A percentile compares a stretch with the other conserved stretches of the same genome.
Evolutionary conservation across 805 yeast species (phyloP).

Genomic region (Teunomyces tritomae): DNA sequence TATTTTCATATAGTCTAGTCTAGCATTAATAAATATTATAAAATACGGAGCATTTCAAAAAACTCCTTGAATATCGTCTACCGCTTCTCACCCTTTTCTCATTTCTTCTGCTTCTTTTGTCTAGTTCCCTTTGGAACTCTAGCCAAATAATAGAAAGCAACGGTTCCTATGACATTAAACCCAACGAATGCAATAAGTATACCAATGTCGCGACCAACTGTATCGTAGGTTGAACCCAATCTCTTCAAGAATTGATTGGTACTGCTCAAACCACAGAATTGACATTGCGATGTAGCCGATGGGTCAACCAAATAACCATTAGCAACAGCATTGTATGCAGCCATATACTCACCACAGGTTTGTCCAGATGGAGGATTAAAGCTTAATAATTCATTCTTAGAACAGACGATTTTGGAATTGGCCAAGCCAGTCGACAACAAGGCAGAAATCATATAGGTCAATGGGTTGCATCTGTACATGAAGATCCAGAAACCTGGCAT

Average conservation of each 20-base stretch:
- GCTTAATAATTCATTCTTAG: slow-evolving; percentile 14
- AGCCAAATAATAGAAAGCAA: slow-evolving; percentile 38
- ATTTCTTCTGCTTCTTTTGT: slow-evolving; percentile 12
- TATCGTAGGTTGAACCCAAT: slow-evolving; percentile 37
- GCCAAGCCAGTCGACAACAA: slow-evolving; percentile 17
- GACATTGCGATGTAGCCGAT: slow-evolving; percentile 51
- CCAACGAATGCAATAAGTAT: slow-evolving; percentile 24
- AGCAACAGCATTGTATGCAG: slow-evolving; percentile 13
- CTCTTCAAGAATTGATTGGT: slow-evolving; percentile 59
- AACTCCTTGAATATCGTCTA: not conserved
- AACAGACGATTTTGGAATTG: slow-evolving; percentile 15
- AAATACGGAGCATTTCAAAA: not conserved
- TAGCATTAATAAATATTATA: not conserved
- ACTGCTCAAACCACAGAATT: slow-evolving; percentile 54
- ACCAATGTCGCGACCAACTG: slow-evolving; percentile 29
- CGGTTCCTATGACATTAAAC: slow-evolving; percentile 24
- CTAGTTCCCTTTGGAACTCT: slow-evolving; percentile 38
- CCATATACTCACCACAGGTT: slow-evolving; percentile 23
- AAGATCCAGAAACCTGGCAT: slow-evolving; percentile 29
- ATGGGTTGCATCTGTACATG: slow-evolving; percentile 28
- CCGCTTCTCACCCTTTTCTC: not conserved
- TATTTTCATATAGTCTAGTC: not conserved
- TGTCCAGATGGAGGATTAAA: slow-evolving; percentile 18
- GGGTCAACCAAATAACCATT: slow-evolving; percentile 39
- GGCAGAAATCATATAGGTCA: slow-evolving; percentile 20